Evolutionary conservation across 2,329 filamentous ascomycete genomes (phyloP).

Genomic region (Berkeleyomyces rouxiae): DNA sequence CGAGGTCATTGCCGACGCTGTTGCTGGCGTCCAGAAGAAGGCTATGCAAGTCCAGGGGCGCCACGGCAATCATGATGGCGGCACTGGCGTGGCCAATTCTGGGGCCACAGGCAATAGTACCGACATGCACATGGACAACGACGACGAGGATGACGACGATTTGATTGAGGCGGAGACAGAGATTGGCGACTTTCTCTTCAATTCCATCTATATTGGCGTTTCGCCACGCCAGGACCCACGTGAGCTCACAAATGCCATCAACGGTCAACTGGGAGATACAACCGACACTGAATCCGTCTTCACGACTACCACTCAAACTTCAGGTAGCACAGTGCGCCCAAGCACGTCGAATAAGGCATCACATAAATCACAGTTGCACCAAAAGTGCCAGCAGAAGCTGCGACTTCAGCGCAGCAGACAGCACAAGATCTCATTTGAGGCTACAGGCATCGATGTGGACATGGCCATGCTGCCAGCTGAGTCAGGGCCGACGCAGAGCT

Average conservation of each 20-base stretch:
- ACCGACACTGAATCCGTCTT: slow-evolving; percentile 76
- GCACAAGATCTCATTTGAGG: slow-evolving; percentile 91
- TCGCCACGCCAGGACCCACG: slow-evolving; percentile 71
- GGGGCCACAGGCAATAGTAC: background rate
- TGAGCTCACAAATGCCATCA: slow-evolving; percentile 70
- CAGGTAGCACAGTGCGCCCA: slow-evolving; percentile 38
- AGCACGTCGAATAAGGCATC: slow-evolving; percentile 32
- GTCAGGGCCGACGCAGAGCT: slow-evolving; percentile 69
- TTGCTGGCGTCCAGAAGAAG: slow-evolving; percentile 71
- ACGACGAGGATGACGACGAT: slow-evolving; percentile 29
- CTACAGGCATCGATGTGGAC: slow-evolving; percentile 70
- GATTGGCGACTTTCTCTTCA: slow-evolving; percentile 92
- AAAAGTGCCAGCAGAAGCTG: slow-evolving; percentile 38
- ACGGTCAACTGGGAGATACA: slow-evolving; percentile 71
- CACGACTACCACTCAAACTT: slow-evolving; percentile 51
- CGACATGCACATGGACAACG: slow-evolving; percentile 26
- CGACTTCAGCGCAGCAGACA: slow-evolving; percentile 70
- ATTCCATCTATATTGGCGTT: slow-evolving; percentile 95
- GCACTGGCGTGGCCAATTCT: slow-evolving; percentile 32
- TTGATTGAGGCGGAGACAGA: slow-evolving; percentile 69
- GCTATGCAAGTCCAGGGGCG: slow-evolving; percentile 49
- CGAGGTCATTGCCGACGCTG: slow-evolving; percentile 70
- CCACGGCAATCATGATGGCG: slow-evolving; percentile 26
- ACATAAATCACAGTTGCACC: slow-evolving; percentile 34
- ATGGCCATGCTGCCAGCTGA: slow-evolving; percentile 62